Conservation (phyloP, 495 filamentous ascomycete species). For the Penicillium argentinense region DNA sequence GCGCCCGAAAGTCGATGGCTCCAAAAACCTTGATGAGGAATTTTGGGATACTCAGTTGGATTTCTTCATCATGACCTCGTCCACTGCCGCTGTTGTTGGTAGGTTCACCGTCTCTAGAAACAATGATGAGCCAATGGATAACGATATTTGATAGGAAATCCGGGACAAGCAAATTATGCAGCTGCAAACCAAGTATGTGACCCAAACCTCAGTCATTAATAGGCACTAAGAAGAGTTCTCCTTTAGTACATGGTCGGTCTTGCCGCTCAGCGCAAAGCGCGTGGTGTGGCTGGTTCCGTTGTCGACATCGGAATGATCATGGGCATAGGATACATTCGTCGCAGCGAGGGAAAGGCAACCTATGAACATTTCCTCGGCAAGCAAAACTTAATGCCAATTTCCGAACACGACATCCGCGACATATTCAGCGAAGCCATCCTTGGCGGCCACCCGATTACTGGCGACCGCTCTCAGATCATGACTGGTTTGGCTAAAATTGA, state of each 20-base stretch:
- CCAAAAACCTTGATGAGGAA: constrained; percentile 24
- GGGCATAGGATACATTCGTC: constrained; percentile 58
- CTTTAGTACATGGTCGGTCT: constrained; percentile 53
- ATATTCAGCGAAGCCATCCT: too few relatives aligned
- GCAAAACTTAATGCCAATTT: constrained; percentile 23
- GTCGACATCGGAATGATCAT: constrained; percentile 59
- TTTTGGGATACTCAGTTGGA: constrained; percentile 20
- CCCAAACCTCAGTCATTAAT: too few relatives aligned
- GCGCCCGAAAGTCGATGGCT: constrained; percentile 50
- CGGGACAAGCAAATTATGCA: constrained; percentile 53
- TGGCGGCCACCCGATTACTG: too few relatives aligned
- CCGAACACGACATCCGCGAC: too few relatives aligned
- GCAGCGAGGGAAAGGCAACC: too few relatives aligned
- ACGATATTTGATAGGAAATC: constrained; percentile 43
- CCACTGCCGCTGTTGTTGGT: constrained; percentile 2
- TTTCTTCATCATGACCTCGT: constrained; percentile 32
- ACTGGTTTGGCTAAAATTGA: too few relatives aligned
- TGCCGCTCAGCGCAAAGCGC: constrained; percentile 32
- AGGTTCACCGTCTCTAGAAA: too few relatives aligned
- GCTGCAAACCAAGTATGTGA: constrained; percentile 59
- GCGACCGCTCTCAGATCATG: too few relatives aligned
- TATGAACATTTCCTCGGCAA: constrained; percentile 23
- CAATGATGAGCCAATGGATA: constrained; percentile 37
- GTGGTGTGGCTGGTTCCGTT: constrained; percentile 41
- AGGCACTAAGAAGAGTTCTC: too few relatives aligned